Evolutionary conservation across 345 rosid species (phyloP).

Genomic region (Eucalyptus erythrocorys): DNA sequence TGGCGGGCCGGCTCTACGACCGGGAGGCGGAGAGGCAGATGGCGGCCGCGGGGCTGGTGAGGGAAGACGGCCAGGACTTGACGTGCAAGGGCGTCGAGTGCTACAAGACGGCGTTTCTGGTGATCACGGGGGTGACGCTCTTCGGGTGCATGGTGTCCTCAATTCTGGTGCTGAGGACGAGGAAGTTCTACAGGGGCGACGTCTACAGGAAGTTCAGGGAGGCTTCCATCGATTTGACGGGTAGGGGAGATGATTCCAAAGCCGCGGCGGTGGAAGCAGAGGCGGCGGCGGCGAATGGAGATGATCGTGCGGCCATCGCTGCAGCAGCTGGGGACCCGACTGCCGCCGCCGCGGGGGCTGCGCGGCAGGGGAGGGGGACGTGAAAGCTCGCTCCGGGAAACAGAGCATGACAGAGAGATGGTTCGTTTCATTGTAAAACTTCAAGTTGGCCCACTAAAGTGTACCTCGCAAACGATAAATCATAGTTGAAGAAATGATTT

Average conservation of each 20-base stretch:
- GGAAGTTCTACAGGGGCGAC: conserved; percentile 16
- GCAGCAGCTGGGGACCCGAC: neutral
- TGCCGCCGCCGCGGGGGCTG: neutral
- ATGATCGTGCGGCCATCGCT: neutral
- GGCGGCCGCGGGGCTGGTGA: neutral
- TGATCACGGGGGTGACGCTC: conserved; percentile 12
- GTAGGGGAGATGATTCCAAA: neutral
- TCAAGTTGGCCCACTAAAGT: neutral
- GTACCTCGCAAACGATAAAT: neutral
- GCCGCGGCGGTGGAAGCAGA: neutral
- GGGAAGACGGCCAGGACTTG: conserved; percentile 2
- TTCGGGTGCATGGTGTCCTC: conserved; percentile 7
- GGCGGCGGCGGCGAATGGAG: neutral
- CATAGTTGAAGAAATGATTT: neutral
- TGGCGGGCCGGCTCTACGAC: conserved; percentile 22
- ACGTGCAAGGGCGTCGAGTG: conserved; percentile 12
- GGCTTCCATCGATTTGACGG: neutral
- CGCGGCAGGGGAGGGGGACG: neutral
- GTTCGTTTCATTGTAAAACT: neutral
- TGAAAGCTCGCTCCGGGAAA: neutral
- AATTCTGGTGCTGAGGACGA: conserved; percentile 13
- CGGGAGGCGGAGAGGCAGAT: conserved; percentile 23
- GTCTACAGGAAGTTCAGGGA: conserved; percentile 18
- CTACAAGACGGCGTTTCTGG: conserved; percentile 12
- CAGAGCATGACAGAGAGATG: neutral